Evolutionary conservation across 2,329 filamentous ascomycete genomes (phyloP).

Genomic region (Colletotrichum liriopes): DNA sequence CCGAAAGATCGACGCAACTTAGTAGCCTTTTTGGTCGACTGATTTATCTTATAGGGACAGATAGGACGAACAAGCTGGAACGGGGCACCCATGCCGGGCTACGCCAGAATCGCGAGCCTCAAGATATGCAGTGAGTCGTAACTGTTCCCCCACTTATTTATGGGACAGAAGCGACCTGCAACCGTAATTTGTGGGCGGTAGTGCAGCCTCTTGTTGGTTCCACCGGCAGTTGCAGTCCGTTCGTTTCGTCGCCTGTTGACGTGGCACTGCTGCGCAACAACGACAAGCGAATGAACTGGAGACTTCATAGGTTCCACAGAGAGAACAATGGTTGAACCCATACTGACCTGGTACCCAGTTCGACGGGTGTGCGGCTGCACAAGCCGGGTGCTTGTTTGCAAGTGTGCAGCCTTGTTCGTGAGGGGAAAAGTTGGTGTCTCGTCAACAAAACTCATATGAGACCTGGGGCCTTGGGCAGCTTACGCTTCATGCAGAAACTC

Average conservation of each 20-base stretch:
- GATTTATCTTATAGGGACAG: not conserved
- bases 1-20: not conserved
- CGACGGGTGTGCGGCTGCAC: not conserved
- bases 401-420: not conserved
- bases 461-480: not conserved
- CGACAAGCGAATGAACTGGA: not conserved
- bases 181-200: conserved; percentile 10
- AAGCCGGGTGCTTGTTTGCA: not conserved
- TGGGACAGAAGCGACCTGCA: not conserved
- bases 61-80: not conserved
- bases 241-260: not conserved
- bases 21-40: not conserved
- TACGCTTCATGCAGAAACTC: not conserved
- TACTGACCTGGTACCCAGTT: not conserved
- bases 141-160: not conserved
- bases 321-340: no score
- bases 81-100: not conserved
- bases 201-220: not conserved
- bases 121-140: not conserved
- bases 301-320: not conserved
- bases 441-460: not conserved
- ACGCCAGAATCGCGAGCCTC: no score
- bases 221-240: not conserved
- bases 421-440: not conserved
- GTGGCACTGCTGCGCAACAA: not conserved